Evolutionary conservation across 768 basidiomycete genomes (phyloP), one percentile per base, ranked within the genome.

Genomic region (Leccinum variicolor): DNA sequence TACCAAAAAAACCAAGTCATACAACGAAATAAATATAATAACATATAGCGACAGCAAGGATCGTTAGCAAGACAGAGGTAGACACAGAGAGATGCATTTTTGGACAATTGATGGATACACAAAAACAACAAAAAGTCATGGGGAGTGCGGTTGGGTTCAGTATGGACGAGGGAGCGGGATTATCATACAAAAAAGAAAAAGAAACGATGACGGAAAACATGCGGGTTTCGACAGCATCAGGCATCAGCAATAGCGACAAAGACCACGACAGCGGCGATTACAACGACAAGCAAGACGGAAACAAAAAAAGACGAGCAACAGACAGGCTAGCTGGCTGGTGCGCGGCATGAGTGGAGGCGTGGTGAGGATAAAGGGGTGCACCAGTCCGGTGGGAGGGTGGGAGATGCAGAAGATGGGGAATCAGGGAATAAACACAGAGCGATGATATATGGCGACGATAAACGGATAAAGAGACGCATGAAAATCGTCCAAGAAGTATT

Each of bases 341-440:
- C 41, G 19, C 41, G 19, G 41, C 19, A 19, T 11, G 21, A 11
- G 41, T 19, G 39, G 13, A 33, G 39, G 39, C 10, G 17, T 41
- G n/a, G 10, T n/a, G 10, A n/a, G 39, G 39, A 41, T n/a, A 13
- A 43, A 21, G 19, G 5, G 19, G 41, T 19, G 11, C 41, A 43
- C n/a, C 19, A 43, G 5, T 41, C 39, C 10, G 6, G 9, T 39
- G 17, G 11, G 39, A 41, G 39, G 10, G 19, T 43, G 41, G 11
- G 3, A 43, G 41, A 43, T 11, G 41, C 11, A 3, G 19, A 4
- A 11, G 41, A 11, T 11, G 19, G 11, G 19, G 10, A n/a, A 41
- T 41, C 39, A 11, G 39, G 11, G 50, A 23, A 61, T 67, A 61
- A 56, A 62, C 65, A 34, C 56, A 64, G 15, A 50, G 47, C 54